Evolutionary conservation across 306 rosid genomes (phyloP).

Genomic region (Gleditsia sinensis): DNA sequence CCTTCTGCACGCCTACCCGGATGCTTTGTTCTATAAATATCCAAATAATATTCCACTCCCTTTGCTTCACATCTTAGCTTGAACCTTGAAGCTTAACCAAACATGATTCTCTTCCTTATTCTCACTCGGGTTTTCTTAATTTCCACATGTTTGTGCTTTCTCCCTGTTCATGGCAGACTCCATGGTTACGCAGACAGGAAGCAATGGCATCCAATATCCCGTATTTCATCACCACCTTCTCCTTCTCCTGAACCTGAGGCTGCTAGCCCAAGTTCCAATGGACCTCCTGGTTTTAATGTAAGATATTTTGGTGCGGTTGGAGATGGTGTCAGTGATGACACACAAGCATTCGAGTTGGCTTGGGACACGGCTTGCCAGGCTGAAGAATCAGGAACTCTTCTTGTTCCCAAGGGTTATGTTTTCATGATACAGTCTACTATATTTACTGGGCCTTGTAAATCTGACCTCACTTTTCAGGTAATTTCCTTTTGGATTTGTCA

Average conservation of each 20-base stretch:
- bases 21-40: not conserved
- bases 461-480: constrained; percentile 42
- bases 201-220: not conserved
- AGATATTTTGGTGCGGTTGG: constrained; percentile 67
- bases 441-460: constrained; percentile 51
- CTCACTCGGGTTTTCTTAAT: not conserved
- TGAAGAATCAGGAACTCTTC: constrained; percentile 38
- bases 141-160: not conserved
- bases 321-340: constrained; percentile 60
- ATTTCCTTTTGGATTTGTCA: not conserved
- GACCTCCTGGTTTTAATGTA: constrained; percentile 38
- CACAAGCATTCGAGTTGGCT: constrained; percentile 59
- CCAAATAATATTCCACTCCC: not conserved
- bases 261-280: not conserved
- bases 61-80: not conserved
- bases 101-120: constrained; percentile 23
- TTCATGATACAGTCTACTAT: constrained; percentile 51
- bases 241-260: constrained; percentile 29
- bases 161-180: constrained; percentile 5
- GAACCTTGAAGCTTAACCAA: not conserved
- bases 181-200: not conserved
- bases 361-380: constrained; percentile 69
- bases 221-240: constrained; percentile 20
- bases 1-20: constrained; percentile 21
- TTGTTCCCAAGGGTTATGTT: constrained; percentile 47